A percentile compares a stretch with the other conserved stretches of the same genome.
Conservation (phyloP, 106 monocot species). For the Acorus gramineus region DNA sequence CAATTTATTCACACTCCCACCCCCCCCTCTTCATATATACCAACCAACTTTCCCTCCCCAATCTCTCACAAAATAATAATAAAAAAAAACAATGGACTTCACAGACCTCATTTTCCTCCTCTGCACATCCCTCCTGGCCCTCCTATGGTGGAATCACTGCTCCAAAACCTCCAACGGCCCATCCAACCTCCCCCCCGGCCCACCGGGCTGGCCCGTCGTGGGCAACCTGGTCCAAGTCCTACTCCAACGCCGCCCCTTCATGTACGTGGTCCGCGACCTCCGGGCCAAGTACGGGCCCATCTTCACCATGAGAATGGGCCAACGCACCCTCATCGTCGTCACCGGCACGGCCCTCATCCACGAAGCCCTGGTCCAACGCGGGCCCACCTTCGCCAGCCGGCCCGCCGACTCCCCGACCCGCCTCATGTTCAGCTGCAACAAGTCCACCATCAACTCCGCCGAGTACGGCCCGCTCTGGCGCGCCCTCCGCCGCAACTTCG, state of each 20-base stretch:
- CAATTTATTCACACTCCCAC: too few relatives aligned
- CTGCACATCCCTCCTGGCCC: slow-evolving; percentile 8
- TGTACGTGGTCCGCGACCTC: slow-evolving; percentile 77
- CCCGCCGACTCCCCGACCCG: slow-evolving; percentile 80
- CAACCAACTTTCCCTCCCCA: too few relatives aligned
- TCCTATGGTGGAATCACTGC: slow-evolving; percentile 48
- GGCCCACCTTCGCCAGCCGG: slow-evolving; percentile 71
- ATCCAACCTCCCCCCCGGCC: slow-evolving; percentile 60
- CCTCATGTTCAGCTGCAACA: slow-evolving; percentile 65
- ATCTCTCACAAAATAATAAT: too few relatives aligned
- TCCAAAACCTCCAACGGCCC: slow-evolving; percentile 3
- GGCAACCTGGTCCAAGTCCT: slow-evolving; percentile 84
- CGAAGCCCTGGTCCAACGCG: slow-evolving; percentile 63
- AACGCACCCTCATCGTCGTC: slow-evolving; percentile 63
- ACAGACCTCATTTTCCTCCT: slow-evolving; percentile 34
- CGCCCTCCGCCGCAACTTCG: slow-evolving; percentile 72
- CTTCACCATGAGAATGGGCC: slow-evolving; percentile 86
- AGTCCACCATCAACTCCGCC: slow-evolving; percentile 83
- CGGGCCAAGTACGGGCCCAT: slow-evolving; percentile 74
- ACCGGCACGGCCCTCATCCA: slow-evolving; percentile 74
- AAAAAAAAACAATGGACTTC: slow-evolving; percentile 18
- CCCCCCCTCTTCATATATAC: too few relatives aligned
- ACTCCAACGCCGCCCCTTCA: slow-evolving; percentile 74
- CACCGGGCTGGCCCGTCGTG: slow-evolving; percentile 78
- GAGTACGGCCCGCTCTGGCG: slow-evolving; percentile 86